Percentiles rank a stretch among this genome's conserved stretches.
Conservation (phyloP, 176 grass and related monocot genomes). For the Hyparrhenia diplandra region DNA sequence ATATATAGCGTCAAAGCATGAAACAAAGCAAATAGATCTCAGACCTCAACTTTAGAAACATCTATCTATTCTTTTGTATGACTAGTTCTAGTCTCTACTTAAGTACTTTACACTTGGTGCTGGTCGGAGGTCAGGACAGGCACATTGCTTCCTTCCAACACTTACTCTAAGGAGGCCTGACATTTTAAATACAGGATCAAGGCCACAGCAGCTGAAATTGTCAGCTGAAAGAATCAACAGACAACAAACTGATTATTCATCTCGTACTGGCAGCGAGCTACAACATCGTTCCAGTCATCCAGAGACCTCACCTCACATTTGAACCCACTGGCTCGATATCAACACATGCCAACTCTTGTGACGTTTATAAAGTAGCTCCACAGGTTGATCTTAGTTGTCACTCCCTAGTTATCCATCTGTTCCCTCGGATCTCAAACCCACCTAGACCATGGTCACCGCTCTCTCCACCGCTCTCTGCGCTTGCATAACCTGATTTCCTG, state of each 20-base stretch:
- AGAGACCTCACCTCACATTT: too few relatives aligned
- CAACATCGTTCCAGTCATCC: too few relatives aligned
- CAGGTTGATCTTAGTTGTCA: conserved; percentile 17
- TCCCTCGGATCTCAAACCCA: conserved; percentile 57
- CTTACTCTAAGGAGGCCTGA: background rate
- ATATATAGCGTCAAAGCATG: background rate
- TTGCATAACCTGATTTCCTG: conserved; percentile 45
- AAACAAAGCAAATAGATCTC: background rate
- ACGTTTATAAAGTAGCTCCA: background rate
- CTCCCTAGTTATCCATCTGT: conserved; percentile 71
- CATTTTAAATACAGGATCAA: background rate
- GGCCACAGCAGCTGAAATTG: background rate
- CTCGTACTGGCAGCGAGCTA: too few relatives aligned
- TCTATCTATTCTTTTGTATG: background rate
- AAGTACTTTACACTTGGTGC: conserved; percentile 17
- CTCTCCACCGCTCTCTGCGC: conserved; percentile 54
- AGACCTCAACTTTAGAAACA: too few relatives aligned
- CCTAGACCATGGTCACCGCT: conserved; percentile 57
- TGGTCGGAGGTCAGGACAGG: background rate
- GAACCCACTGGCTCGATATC: background rate
- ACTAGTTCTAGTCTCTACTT: background rate
- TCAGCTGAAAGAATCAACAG: conserved; percentile 2
- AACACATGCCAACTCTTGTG: background rate
- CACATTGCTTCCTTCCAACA: background rate
- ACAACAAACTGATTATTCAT: background rate